phyloP scores from a whole-genome alignment of 2,329 filamentous ascomycete species.

The Erysiphe pulchra region DNA sequence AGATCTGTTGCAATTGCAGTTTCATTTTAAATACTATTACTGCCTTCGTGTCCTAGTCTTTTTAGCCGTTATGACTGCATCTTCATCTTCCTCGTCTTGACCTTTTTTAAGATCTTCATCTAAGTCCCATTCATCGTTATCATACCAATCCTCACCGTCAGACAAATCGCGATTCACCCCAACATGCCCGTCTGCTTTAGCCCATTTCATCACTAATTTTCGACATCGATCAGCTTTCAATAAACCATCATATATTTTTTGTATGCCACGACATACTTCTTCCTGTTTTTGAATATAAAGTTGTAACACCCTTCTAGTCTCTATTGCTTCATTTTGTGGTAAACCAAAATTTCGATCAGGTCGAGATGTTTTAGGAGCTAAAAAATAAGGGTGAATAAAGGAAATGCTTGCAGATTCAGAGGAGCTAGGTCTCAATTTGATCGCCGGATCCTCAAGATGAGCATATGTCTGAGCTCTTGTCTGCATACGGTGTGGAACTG shows the following conservation, averaged over 20 bases:
- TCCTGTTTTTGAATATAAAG: constrained; percentile 70
- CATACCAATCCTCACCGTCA: constrained; percentile 77
- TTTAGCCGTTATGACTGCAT: constrained; percentile 23
- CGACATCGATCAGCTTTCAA: constrained; percentile 47
- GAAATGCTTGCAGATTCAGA: constrained; percentile 22
- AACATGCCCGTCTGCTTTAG: constrained; percentile 51
- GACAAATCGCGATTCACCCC: constrained; percentile 44
- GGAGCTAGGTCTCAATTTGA: constrained; percentile 13
- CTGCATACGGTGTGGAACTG: constrained; percentile 25
- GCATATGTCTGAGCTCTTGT: constrained; percentile 25
- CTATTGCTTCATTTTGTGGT: constrained; percentile 49
- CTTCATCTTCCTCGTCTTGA: constrained; percentile 61
- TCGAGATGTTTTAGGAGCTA: constrained; percentile 32
- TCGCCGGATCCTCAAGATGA: constrained; percentile 14
- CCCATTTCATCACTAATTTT: constrained; percentile 45
- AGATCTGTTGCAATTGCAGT: too few relatives aligned
- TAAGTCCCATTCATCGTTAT: constrained; percentile 54
- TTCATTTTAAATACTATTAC: constrained; percentile 2
- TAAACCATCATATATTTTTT: constrained; percentile 42
- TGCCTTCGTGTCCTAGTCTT: constrained; percentile 21
- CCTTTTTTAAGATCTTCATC: constrained; percentile 56
- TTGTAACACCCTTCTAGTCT: constrained; percentile 46
- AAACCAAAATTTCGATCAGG: constrained; percentile 48
- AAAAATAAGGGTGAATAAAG: constrained; percentile 52
- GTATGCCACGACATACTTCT: constrained; percentile 48